These are phyloP conservation scores for Ceratopteris richardii DNA, from an alignment of 75 land plant genomes.

Conservation along the genomic window DNA sequence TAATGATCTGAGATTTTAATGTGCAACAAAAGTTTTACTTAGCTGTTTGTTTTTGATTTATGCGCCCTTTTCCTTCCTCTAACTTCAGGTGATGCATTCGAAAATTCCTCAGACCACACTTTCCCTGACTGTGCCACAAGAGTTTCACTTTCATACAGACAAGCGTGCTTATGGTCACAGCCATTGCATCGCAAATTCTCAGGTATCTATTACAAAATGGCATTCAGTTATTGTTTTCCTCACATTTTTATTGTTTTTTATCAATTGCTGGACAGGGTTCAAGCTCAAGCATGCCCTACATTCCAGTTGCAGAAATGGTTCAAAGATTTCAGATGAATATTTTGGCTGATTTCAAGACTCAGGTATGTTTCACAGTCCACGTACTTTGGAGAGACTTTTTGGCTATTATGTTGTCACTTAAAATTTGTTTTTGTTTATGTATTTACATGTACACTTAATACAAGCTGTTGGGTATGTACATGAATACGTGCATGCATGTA, in stretches of 20 bases:
- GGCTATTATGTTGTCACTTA: too few species aligned
- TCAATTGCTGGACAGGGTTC: not conserved
- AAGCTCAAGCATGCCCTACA: conserved; percentile 32
- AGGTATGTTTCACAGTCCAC: conserved; percentile 3
- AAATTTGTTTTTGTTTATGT: too few species aligned
- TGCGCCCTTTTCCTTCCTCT: not conserved
- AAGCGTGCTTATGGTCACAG: conserved; percentile 1
- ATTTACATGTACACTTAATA: too few species aligned
- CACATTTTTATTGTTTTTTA: too few species aligned
- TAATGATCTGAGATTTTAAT: not conserved
- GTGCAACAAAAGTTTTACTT: not conserved
- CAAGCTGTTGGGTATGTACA: too few species aligned
- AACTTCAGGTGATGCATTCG: not conserved
- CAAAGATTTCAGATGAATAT: conserved; percentile 47
- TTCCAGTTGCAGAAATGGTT: conserved; percentile 82
- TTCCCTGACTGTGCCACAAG: conserved; percentile 3
- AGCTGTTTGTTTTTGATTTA: not conserved
- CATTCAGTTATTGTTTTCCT: too few species aligned
- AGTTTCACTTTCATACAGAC: conserved; percentile 3
- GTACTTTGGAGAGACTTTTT: too few species aligned
- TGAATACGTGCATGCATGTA: too few species aligned
- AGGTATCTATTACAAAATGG: too few species aligned
- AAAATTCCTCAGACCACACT: not conserved
- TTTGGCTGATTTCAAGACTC: not conserved
- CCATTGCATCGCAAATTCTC: too few species aligned